Conservation (phyloP, 2,329 filamentous ascomycete genomes). For the Aspergillus chevalieri region DNA sequence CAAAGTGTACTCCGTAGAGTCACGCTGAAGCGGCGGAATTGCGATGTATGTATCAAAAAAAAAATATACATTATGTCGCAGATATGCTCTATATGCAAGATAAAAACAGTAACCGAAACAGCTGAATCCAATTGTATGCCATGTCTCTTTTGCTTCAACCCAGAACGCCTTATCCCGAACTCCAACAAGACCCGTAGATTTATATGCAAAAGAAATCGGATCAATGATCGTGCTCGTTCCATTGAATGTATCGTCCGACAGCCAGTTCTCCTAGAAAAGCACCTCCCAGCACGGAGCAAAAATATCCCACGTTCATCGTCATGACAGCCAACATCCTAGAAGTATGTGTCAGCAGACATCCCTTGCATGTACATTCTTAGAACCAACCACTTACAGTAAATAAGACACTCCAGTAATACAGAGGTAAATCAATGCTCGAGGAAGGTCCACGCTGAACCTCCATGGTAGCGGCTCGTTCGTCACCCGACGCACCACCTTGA, state of each 20-base stretch:
- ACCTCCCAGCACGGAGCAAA: conserved; percentile 69
- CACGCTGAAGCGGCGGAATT: too few species aligned
- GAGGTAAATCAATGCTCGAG: conserved; percentile 65
- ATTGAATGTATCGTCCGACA: conserved; percentile 61
- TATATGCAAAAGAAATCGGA: neutral
- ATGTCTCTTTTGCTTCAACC: too few species aligned
- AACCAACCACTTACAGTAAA: conserved; percentile 80
- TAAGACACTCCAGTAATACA: conserved; percentile 73
- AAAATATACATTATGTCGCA: too few species aligned
- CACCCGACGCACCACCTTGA: conserved; percentile 62
- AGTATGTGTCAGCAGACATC: conserved; percentile 3
- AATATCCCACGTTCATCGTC: conserved; percentile 83
- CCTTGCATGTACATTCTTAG: neutral
- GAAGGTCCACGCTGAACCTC: conserved; percentile 72
- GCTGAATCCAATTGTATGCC: too few species aligned
- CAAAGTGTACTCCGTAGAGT: too few species aligned
- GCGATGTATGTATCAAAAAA: too few species aligned
- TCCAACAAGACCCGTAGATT: neutral
- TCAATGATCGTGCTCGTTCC: conserved; percentile 27
- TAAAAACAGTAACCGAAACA: too few species aligned
- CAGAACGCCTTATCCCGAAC: neutral
- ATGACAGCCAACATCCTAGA: conserved; percentile 84
- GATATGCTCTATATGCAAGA: too few species aligned
- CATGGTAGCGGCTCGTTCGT: conserved; percentile 57
- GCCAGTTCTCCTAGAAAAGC: conserved; percentile 81